phyloP scores from a whole-genome alignment of 192 early-diverging fungal genomes.

The Backusella macrospora region DNA sequence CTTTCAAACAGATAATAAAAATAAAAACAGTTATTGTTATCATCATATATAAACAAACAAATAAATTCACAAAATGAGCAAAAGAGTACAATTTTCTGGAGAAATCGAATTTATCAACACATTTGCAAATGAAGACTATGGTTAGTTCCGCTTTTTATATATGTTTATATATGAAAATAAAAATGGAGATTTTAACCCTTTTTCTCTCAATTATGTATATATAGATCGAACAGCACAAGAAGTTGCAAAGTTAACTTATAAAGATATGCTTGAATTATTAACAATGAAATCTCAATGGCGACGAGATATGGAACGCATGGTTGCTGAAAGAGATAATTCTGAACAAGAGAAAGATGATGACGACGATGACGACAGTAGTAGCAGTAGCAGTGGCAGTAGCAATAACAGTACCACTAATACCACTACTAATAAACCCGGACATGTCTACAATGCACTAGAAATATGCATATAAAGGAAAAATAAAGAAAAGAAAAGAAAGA shows the following conservation, averaged over 20 bases:
- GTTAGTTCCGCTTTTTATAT: background rate
- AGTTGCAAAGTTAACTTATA: constrained; percentile 28
- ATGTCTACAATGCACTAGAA: constrained; percentile 10
- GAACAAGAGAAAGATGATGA: constrained; percentile 16
- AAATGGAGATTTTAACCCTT: constrained; percentile 2
- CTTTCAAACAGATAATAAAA: background rate
- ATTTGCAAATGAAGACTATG: constrained; percentile 29
- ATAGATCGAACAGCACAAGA: constrained; percentile 30
- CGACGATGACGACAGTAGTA: background rate
- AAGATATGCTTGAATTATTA: constrained; percentile 29
- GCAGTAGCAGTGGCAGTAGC: no score
- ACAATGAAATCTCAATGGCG: constrained; percentile 31
- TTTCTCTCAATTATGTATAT: background rate
- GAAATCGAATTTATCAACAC: constrained; percentile 28
- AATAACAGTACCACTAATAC: no score
- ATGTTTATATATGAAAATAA: background rate
- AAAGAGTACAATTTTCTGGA: constrained; percentile 28
- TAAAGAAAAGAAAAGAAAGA: background rate
- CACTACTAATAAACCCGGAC: background rate
- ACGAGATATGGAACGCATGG: constrained; percentile 28
- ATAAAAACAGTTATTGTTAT: background rate
- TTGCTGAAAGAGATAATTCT: constrained; percentile 18
- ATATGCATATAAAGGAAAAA: constrained; percentile 18
- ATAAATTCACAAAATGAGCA: background rate
- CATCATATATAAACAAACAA: background rate